Base-by-base conservation (phyloP, 1,284 basidiomycete genomes). In the Malassezia arunalokei region DNA sequence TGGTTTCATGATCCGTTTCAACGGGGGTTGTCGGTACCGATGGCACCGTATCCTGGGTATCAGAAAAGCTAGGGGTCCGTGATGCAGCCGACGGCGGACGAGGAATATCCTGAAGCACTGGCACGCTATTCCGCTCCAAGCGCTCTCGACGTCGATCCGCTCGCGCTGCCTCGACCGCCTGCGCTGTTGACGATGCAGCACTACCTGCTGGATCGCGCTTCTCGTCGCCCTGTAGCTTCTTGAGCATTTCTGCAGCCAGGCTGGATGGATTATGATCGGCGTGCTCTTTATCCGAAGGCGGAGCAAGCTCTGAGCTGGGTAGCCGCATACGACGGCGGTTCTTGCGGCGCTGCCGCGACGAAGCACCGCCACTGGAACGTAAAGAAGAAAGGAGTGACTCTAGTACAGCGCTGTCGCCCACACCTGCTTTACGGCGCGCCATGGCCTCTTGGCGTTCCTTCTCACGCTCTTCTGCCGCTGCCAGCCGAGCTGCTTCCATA, bases 361-460 rank as follows among this genome's bases (percentile, higher is more conserved):
- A 35, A n/a, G 60, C 60, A 3, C 61, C 63, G 3, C 67, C 67
- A n/a, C 66, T 65, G 24, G 59, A 54, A 6, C 70, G 49, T 49
- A 73, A 32, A 20, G 61, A 63, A 28, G 65, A 65, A 12, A 73
- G 54, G 14, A 73, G 49, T n/a, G 68, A 66, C 54, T 73, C 70
- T 27, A 73, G 60, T 31, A 73, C 68, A 12, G 64, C 65, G 33
- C 51, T 63, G 49, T 73, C 70, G 42, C 70, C 65, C 24, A 70
- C 60, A 8, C 68, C 70, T 2, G 65, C 66, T 38, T 71, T 64
- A 28, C 66, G 66, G 20, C 70, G 57, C 33, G 64, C 62, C 37
- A 65, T 29, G 28, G 68, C 68, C 42, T 69, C 68, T 27, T 57
- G 57, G 41, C 66, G 47, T 41, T 71, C 70, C 43, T 51, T 58